Evolutionary conservation across 108 stramenopile species (phyloP).

Genomic region (Cyclotella cryptica): DNA sequence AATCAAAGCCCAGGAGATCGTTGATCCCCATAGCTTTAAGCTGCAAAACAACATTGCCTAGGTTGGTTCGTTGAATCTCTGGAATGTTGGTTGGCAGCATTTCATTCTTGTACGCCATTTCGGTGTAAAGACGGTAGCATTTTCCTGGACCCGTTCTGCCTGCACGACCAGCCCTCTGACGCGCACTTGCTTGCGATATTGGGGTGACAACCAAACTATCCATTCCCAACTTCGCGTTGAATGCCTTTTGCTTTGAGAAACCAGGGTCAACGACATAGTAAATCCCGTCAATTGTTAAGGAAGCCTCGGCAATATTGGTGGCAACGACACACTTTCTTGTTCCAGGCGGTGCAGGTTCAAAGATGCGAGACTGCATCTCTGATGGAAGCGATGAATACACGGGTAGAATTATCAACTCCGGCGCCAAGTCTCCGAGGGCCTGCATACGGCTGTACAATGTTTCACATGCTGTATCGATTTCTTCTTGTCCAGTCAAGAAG

Average conservation of each 20-base stretch:
- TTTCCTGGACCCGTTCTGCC: constrained; percentile 99
- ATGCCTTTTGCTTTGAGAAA: constrained; percentile 97
- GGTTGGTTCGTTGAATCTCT: constrained; percentile 97
- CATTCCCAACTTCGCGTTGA: constrained; percentile 98
- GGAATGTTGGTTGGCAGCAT: constrained; percentile 95
- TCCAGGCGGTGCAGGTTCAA: constrained; percentile 96
- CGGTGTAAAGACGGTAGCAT: constrained; percentile 98
- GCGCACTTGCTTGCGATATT: constrained; percentile 95
- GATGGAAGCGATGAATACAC: constrained; percentile 97
- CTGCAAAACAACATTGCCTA: constrained; percentile 96
- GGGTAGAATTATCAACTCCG: constrained; percentile 96
- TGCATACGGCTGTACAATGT: constrained; percentile 97
- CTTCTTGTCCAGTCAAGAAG: constrained; percentile 98
- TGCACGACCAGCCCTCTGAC: constrained; percentile 95
- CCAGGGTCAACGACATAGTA: constrained; percentile 99
- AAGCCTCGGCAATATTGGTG: constrained; percentile 99
- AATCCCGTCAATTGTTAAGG: constrained; percentile 98
- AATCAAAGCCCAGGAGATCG: constrained; percentile 97
- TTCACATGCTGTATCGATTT: constrained; percentile 99
- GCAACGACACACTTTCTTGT: constrained; percentile 96
- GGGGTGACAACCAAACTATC: constrained; percentile 98
- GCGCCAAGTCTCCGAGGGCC: constrained; percentile 94
- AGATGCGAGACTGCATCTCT: constrained; percentile 99
- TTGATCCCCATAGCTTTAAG: constrained; percentile 98
- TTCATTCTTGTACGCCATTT: constrained; percentile 93